Base-by-base conservation (phyloP, 306 rosid genomes). In the Lathyrus sativus region DNA sequence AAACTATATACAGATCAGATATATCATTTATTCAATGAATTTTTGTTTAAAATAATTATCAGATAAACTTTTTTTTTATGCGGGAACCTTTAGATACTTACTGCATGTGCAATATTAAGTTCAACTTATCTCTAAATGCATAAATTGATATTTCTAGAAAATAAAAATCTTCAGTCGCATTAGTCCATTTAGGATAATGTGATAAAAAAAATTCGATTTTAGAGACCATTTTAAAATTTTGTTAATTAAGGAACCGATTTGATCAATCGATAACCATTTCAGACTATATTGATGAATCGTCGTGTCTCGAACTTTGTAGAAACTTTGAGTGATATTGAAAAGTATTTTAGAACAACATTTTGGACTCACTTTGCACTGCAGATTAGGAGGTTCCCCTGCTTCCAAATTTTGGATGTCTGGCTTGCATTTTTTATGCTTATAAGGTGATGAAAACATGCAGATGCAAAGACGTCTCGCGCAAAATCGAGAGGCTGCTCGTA, bases 401-500 rank as follows among this genome's bases (percentile, higher is more conserved):
- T 56, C 76, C 41, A 43, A 38, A 60, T 24, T 59, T 59, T 73
- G 66, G 31, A n/a, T 58, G 51, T 37, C 41, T 33, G 37, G 53
- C 73, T 11, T 69, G 72, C 44, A 39, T 46, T 26, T 19, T 50
- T 33, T 9, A 18, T 78, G 71, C 38, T 55, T 51, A 33, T 59
- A 72, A 35, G 64, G 43, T 74, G 41, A 64, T 63, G 17, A 71
- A 78, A 78, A 70, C 73, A 31, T 77, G 81, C 88, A 92, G 98
- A 81, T 81, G 37, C 95, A 86, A 78, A 86, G 98, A 76, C 88
- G 98, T 44, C 98, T 88, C 33, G 98, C 98, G 29, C 98, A 92
- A 80, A 92, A 92, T 75, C 87, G 98, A 56, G 98, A 90, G 90
- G 98, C 98, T 73, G 98, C 98, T 79, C 96, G 96, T 51, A 92